Conservation (phyloP, 1,284 basidiomycete species). For the Ceratorhiza oryzae-sativae region DNA sequence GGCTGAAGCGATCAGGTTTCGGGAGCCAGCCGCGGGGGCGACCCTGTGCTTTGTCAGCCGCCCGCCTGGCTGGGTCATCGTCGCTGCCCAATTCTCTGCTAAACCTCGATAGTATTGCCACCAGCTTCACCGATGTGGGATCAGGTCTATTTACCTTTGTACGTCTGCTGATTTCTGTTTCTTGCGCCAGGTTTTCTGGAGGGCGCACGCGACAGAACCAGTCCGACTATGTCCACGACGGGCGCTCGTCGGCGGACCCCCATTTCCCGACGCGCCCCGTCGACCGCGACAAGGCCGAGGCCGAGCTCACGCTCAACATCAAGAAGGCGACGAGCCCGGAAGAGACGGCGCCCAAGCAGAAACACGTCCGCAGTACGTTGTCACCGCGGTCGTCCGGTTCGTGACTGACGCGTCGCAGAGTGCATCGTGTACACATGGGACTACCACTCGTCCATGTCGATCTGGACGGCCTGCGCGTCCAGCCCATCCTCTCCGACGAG, state of each 20-base stretch:
- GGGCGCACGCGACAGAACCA: constrained; percentile 39
- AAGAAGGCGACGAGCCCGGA: constrained; percentile 96
- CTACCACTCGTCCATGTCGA: constrained; percentile 95
- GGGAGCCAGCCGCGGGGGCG: no score
- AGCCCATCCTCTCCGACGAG: constrained; percentile 93
- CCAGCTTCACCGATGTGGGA: not conserved
- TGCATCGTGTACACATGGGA: constrained; percentile 99
- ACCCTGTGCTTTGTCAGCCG: no score
- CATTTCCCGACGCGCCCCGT: constrained; percentile 95
- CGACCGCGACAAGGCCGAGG: constrained; percentile 95
- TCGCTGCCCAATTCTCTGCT: not conserved
- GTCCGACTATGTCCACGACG: constrained; percentile 40
- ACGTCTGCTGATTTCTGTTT: not conserved
- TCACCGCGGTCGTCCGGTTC: not conserved
- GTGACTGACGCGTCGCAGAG: constrained; percentile 59
- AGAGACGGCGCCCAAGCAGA: constrained; percentile 93
- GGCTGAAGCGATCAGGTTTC: constrained; percentile 1
- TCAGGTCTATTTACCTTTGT: not conserved
- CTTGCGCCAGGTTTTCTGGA: constrained; percentile 40
- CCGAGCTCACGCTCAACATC: constrained; percentile 89
- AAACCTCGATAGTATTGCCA: not conserved
- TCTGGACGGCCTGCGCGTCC: constrained; percentile 96
- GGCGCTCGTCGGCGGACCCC: constrained; percentile 62
- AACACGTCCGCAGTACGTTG: constrained; percentile 93
- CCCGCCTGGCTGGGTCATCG: constrained; percentile 5